Percentiles rank a stretch among this genome's conserved stretches.
These are phyloP conservation scores for Coleophoma cylindrospora DNA, from an alignment of 2,329 filamentous ascomycete species.

Conservation along the genomic window DNA sequence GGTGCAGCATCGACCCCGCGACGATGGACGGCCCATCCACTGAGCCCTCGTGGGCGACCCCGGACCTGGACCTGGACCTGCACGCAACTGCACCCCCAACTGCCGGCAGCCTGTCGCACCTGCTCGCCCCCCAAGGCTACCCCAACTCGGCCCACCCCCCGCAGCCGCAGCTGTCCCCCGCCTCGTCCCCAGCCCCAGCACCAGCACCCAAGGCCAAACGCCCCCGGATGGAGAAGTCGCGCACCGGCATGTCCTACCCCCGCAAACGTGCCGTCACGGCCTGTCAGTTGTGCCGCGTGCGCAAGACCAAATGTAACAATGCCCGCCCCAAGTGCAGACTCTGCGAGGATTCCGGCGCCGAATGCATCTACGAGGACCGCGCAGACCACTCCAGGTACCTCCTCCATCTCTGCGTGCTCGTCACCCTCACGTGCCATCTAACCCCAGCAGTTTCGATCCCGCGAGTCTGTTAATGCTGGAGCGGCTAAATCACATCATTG, in stretches of 20 bases:
- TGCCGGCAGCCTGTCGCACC: background rate
- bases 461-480: conserved; percentile 8
- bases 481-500: conserved; percentile 13
- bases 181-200: too few relatives aligned
- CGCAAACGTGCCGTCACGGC: conserved; percentile 8
- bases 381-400: background rate
- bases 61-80: too few relatives aligned
- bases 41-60: background rate
- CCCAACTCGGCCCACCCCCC: background rate
- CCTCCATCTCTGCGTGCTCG: background rate
- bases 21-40: background rate
- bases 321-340: conserved; percentile 15
- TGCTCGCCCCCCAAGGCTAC: background rate
- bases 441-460: conserved; percentile 9
- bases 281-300: conserved; percentile 20
- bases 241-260: background rate
- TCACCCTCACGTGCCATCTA: conserved; percentile 5
- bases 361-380: conserved; percentile 16
- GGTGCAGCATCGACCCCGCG: too few relatives aligned
- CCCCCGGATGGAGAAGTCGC: background rate
- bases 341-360: conserved; percentile 12
- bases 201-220: background rate
- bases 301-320: conserved; percentile 24
- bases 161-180: too few relatives aligned
- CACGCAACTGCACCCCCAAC: too few relatives aligned